Base-by-base conservation (phyloP, 495 filamentous ascomycete species). In the Lepidopterella palustris region DNA sequence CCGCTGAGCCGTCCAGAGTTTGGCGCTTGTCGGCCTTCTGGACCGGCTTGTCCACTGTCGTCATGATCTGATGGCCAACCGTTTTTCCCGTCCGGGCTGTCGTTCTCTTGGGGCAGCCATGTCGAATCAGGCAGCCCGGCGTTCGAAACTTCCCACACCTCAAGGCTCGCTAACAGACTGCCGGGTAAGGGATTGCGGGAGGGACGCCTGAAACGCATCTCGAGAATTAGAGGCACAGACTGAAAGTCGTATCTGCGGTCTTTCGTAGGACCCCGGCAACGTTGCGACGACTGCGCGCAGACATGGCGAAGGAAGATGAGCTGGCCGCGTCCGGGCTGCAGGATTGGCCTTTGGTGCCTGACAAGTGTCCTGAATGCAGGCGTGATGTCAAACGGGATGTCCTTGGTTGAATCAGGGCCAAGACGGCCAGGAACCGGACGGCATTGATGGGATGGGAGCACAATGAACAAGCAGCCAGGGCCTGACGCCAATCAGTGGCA, bases 401-500 rank as follows among this genome's bases (percentile, higher is more conserved):
- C 45, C 28, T 35, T 32, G 32, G 57, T 23, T 48, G 48, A 27
- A 55, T n/a, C 32, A 53, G 15, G 15, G 45, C 15, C 50, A 15
- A n/a, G 2, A 13, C 50, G 26, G 47, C 20, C 61, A 45, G 45
- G 54, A 31, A 61, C 58, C 53, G 24, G 59, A 40, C n/a, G 45
- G n/a, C n/a, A n/a, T n/a, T n/a, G n/a, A n/a, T n/a, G n/a, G n/a
- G n/a, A 9, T 24, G 28, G 26, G 25, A 32, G 23, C 25, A 42
- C 55, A 42, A 25, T 48, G 39, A 54, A 24, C n/a, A 45, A 35
- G 48, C 40, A 53, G 9, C 24, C 32, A 50, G 2, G 55, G 28
- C 28, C 26, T 8, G 9, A 40, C 28, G 59, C 63, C 59, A 66
- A 66, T 66, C 55, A 62, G 50, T 29, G 42, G 52, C 60, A 55